These are phyloP conservation scores for Annona squamosa DNA, from an alignment of 164 flowering plant genomes.

Conservation along the genomic window DNA sequence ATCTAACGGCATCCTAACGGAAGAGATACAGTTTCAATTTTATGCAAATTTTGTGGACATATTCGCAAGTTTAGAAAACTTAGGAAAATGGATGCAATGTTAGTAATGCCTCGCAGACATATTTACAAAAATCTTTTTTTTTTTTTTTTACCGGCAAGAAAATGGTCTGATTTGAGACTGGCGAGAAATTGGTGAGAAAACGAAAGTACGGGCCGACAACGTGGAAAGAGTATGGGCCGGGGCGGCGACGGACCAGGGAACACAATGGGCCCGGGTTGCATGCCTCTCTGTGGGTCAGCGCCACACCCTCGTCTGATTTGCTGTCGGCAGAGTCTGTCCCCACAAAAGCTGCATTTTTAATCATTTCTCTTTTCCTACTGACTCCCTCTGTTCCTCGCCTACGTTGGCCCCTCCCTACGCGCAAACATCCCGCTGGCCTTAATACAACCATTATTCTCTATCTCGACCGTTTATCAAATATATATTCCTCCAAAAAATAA, in stretches of 20 bases:
- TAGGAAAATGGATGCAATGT: too few relatives aligned
- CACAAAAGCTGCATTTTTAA: background rate
- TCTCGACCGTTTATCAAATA: too few relatives aligned
- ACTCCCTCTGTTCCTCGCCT: background rate
- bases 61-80: too few relatives aligned
- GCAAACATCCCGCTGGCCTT: background rate
- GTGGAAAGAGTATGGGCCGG: background rate
- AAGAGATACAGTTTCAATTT: too few relatives aligned
- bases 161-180: background rate
- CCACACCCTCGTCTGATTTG: background rate
- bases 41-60: too few relatives aligned
- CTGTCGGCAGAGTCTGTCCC: background rate
- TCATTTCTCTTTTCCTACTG: background rate
- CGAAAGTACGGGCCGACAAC: background rate
- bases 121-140: too few relatives aligned
- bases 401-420: background rate
- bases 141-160: background rate
- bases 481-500: too few relatives aligned
- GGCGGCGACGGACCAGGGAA: background rate
- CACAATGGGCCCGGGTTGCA: background rate
- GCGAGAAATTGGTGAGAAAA: background rate
- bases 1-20: too few relatives aligned
- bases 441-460: too few relatives aligned
- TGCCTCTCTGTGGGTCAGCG: background rate
- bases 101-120: too few relatives aligned